Conservation (phyloP, 768 basidiomycete genomes). For the Pulveroboletus sp. region DNA sequence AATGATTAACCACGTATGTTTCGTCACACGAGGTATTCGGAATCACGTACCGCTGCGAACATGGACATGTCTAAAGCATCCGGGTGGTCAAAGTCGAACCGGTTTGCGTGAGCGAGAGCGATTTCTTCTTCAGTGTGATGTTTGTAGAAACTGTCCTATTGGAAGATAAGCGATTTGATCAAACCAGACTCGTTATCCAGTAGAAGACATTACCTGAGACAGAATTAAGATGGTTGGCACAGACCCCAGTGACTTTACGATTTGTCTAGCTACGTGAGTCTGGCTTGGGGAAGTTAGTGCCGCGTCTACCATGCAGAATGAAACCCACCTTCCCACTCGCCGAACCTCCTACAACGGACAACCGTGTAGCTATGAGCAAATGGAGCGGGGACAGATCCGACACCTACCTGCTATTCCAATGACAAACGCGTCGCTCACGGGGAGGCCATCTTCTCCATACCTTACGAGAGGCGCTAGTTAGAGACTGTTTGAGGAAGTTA, state of each 20-base stretch:
- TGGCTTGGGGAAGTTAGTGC: constrained; percentile 24
- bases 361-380: neutral
- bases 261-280: constrained; percentile 84
- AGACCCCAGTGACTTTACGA: constrained; percentile 74
- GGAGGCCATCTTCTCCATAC: constrained; percentile 74
- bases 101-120: constrained; percentile 73
- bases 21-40: neutral
- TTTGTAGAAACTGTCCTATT: constrained; percentile 92
- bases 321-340: constrained; percentile 75
- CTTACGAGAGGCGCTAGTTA: constrained; percentile 35
- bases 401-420: constrained; percentile 72
- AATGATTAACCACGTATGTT: neutral
- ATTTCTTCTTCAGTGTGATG: constrained; percentile 74
- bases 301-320: neutral
- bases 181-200: neutral
- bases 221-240: constrained; percentile 88
- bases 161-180: neutral
- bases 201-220: constrained; percentile 55
- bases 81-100: constrained; percentile 87
- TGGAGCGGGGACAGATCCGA: constrained; percentile 11
- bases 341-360: constrained; percentile 57
- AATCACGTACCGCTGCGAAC: constrained; percentile 63
- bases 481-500: constrained; percentile 6
- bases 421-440: constrained; percentile 73
- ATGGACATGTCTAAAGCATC: constrained; percentile 87